These are phyloP conservation scores for Galerina sulciceps DNA, from an alignment of 768 basidiomycete genomes.

Conservation along the genomic window DNA sequence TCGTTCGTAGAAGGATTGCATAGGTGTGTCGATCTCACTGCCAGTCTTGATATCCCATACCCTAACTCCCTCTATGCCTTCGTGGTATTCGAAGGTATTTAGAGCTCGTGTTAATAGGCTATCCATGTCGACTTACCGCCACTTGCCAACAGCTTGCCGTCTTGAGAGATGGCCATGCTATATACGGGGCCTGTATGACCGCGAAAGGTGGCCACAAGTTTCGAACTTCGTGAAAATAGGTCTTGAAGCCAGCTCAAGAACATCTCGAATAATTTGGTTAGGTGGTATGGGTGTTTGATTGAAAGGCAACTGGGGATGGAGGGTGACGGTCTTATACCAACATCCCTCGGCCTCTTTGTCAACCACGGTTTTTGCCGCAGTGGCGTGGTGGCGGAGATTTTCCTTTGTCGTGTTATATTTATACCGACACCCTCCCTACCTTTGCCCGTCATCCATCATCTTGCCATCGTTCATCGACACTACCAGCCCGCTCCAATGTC, in stretches of 20 bases:
- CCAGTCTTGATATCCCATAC: not conserved
- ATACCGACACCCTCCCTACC: no score
- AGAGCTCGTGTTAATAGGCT: not conserved
- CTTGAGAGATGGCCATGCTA: slow-evolving; percentile 19
- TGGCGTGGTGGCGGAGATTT: no score
- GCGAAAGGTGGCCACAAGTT: slow-evolving; percentile 6
- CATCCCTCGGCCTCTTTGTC: no score
- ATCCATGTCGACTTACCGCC: slow-evolving; percentile 13
- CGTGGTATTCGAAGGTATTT: no score
- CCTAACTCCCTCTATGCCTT: not conserved
- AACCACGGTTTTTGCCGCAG: no score
- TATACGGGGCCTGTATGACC: slow-evolving; percentile 13
- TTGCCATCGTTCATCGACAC: not conserved
- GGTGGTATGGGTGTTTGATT: no score
- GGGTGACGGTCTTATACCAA: no score
- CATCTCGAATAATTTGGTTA: not conserved
- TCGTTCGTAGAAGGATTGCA: not conserved
- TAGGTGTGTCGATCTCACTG: not conserved
- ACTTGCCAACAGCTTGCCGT: slow-evolving; percentile 22
- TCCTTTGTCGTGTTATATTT: no score
- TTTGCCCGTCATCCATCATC: not conserved
- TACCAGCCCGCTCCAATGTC: not conserved
- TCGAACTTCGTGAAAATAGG: not conserved
- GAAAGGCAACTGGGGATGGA: no score
- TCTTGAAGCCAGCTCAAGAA: not conserved